Conservation (phyloP, 2,329 filamentous ascomycete species). For the Talaromyces sp. region DNA sequence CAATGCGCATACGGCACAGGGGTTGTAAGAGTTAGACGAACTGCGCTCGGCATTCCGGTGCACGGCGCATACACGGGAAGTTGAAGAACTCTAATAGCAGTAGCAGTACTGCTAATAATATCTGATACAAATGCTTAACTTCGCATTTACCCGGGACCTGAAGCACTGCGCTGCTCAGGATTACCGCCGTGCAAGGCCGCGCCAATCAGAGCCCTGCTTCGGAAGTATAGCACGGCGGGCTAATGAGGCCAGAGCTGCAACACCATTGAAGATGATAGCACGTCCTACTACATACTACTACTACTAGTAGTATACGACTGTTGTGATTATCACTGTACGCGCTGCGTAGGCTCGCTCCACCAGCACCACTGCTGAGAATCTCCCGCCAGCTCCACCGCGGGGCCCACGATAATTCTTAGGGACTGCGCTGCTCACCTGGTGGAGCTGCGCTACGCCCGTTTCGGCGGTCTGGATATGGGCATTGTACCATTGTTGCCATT, state of each 20-base stretch:
- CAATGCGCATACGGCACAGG: too few species aligned
- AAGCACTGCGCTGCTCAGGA: not conserved
- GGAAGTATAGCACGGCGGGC: not conserved
- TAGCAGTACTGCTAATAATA: not conserved
- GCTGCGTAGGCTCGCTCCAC: not conserved
- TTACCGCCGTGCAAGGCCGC: not conserved
- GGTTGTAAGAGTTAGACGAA: too few species aligned
- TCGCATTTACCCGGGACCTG: not conserved
- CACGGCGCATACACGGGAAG: not conserved
- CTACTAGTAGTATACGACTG: not conserved
- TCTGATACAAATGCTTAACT: not conserved
- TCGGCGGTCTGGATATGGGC: slow-evolving; percentile 9
- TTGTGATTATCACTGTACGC: not conserved
- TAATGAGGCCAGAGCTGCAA: not conserved
- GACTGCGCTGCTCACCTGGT: slow-evolving; percentile 25
- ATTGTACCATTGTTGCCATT: not conserved
- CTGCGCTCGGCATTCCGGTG: not conserved
- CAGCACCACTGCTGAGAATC: not conserved
- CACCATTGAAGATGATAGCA: not conserved
- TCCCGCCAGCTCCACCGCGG: slow-evolving; percentile 10
- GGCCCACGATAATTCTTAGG: slow-evolving; percentile 34
- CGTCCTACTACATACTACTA: too few species aligned
- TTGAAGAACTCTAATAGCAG: not conserved
- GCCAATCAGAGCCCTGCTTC: not conserved
- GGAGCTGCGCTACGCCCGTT: slow-evolving; percentile 20